Base-by-base conservation (phyloP, 1,139 yeast species). In the Debaryomyces udenii region DNA sequence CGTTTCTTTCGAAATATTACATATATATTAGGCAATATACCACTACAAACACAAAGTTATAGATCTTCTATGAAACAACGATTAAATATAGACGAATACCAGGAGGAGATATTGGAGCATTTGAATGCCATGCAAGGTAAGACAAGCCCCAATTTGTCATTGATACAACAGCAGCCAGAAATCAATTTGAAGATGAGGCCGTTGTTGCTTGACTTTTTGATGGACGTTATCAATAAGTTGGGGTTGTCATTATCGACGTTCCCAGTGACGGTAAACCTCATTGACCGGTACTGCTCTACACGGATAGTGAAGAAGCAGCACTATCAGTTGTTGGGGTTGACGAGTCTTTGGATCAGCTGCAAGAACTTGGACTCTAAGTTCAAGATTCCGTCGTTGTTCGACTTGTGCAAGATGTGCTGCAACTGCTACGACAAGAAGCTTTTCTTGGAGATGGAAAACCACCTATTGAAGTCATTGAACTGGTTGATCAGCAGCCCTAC, bases 331-430 rank as follows among this genome's bases (percentile, higher is more conserved):
- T 66, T 84, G 45, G 91, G 90, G 2, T 70, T 85, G 45, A 80
- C 89, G 20, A 76, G 87, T 47, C 66, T 86, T 38, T 86, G 93
- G 94, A 76, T 84, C 39, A 76, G 86, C 32, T 80, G 89, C 48
- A 86, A 86, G 63, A 83, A 78, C 58, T 71, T 80, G 61, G 93
- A 85, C 57, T 71, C 81, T 42, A 86, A 86, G 62, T 77, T 77
- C 51, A 80, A 80, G 55, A 78, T 83, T 36, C 87, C 89, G 22
- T 67, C 79, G 15, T 60, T 80, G 46, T 73, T 74, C 49, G 81
- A 78, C 51, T 68, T 79, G 46, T 65, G 82, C 52, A 72, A 73
- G 48, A 74, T 81, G 61, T 83, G 89, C 55, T 84, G 86, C 59
- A 77, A 78, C 49, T 76, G 81, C 52, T 80, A 80, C 59, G 70